Conservation (phyloP, 148 eudicot species). For the Agrostemma githago region DNA sequence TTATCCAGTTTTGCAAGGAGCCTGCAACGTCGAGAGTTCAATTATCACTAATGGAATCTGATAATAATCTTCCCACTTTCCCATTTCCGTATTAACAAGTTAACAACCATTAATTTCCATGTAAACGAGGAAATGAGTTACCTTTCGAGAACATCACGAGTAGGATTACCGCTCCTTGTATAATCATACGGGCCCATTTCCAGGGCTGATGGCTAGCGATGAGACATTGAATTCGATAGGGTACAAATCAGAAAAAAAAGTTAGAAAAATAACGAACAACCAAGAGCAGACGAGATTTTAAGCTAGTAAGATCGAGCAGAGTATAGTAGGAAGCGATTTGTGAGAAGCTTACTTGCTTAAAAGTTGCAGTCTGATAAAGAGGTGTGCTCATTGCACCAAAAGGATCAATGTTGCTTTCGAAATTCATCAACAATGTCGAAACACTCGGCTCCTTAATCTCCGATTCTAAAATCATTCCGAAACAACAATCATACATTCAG, state of each 20-base stretch:
- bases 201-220: constrained; percentile 70
- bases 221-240: neutral
- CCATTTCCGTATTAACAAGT: no score
- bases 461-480: constrained; percentile 28
- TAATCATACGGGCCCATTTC: constrained; percentile 84
- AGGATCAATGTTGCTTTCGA: constrained; percentile 77
- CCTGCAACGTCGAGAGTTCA: constrained; percentile 34
- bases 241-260: neutral
- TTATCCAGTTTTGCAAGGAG: constrained; percentile 86
- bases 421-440: constrained; percentile 84
- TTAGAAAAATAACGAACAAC: neutral
- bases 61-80: no score
- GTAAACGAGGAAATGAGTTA: constrained; percentile 21
- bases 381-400: constrained; percentile 81
- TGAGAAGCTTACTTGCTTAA: constrained; percentile 67
- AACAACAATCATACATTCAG: constrained; percentile 1
- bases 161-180: constrained; percentile 97
- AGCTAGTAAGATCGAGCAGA: no score
- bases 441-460: constrained; percentile 57
- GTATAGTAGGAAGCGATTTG: no score
- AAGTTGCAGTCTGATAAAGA: constrained; percentile 91
- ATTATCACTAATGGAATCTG: neutral
- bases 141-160: constrained; percentile 84
- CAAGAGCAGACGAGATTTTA: neutral
- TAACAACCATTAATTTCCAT: no score